A percentile compares a stretch with the other conserved stretches of the same genome.
Evolutionary conservation across 345 rosid genomes (phyloP).

Genomic region (Eucalyptus leucophloia): DNA sequence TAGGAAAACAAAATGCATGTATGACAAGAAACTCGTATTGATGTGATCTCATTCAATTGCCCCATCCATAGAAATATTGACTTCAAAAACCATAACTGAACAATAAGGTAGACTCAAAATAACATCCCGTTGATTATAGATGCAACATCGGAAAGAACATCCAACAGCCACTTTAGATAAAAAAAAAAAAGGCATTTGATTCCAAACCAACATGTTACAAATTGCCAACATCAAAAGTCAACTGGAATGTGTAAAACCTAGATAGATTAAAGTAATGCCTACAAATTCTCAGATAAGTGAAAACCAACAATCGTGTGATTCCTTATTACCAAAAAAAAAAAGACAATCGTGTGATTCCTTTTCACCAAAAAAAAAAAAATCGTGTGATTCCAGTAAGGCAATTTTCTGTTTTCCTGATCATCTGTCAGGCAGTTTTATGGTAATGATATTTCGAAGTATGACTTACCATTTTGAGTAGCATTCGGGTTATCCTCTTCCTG

Average conservation of each 20-base stretch:
- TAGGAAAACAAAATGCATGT: not conserved
- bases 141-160: not conserved
- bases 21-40: not conserved
- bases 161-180: not conserved
- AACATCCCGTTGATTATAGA: not conserved
- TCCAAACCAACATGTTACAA: not conserved
- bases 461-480: slow-evolving; percentile 62
- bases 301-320: not conserved
- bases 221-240: not conserved
- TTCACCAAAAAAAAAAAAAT: not conserved
- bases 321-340: too few relatives aligned
- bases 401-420: not conserved
- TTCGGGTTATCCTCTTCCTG: slow-evolving; percentile 81
- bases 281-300: not conserved
- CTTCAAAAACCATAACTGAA: not conserved
- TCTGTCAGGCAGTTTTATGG: not conserved
- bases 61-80: not conserved
- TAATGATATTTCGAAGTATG: not conserved
- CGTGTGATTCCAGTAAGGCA: not conserved
- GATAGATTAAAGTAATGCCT: not conserved
- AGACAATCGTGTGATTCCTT: not conserved
- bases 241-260: not conserved
- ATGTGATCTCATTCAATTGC: not conserved
- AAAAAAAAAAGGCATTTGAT: not conserved
- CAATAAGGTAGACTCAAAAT: not conserved